phyloP scores from a whole-genome alignment of 2,329 filamentous ascomycete species.

The Dothideomycetes sp. region DNA sequence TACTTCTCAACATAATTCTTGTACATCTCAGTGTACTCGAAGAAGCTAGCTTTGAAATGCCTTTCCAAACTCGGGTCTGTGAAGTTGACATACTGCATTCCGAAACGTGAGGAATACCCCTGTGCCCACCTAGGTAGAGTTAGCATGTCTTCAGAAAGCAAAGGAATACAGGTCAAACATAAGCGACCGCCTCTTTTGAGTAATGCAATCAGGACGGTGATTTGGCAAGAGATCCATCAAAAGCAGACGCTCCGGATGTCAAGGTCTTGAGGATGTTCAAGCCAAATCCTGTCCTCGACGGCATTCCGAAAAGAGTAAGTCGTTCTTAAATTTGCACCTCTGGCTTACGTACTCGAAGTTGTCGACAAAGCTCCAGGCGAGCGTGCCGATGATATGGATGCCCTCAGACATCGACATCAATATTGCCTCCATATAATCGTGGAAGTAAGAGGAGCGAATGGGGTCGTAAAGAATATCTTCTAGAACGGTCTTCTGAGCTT shows the following conservation, averaged over 20 bases:
- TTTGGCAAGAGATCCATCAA: background rate
- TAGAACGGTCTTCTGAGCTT: conserved; percentile 24
- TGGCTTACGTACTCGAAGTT: conserved; percentile 32
- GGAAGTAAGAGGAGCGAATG: conserved; percentile 25
- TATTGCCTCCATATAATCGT: conserved; percentile 27
- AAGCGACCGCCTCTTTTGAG: too few species aligned
- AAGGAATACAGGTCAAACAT: too few species aligned
- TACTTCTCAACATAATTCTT: conserved; percentile 16
- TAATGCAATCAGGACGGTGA: conserved; percentile 1
- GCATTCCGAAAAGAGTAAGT: too few species aligned
- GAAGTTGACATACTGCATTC: conserved; percentile 23
- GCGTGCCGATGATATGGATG: conserved; percentile 27
- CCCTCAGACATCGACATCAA: conserved; percentile 28
- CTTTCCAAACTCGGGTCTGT: conserved; percentile 19
- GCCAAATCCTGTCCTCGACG: too few species aligned
- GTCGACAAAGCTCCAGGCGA: conserved; percentile 31
- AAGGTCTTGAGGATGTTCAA: too few species aligned
- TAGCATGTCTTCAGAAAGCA: conserved; percentile 3
- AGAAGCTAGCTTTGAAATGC: conserved; percentile 35
- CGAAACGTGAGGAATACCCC: conserved; percentile 28
- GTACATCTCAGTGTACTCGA: conserved; percentile 29
- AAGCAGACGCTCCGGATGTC: background rate
- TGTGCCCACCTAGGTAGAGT: conserved; percentile 20
- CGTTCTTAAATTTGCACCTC: too few species aligned
- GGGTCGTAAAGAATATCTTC: conserved; percentile 25